Base-by-base conservation (phyloP, 2,329 filamentous ascomycete species). In the Clonostachys chloroleuca region DNA sequence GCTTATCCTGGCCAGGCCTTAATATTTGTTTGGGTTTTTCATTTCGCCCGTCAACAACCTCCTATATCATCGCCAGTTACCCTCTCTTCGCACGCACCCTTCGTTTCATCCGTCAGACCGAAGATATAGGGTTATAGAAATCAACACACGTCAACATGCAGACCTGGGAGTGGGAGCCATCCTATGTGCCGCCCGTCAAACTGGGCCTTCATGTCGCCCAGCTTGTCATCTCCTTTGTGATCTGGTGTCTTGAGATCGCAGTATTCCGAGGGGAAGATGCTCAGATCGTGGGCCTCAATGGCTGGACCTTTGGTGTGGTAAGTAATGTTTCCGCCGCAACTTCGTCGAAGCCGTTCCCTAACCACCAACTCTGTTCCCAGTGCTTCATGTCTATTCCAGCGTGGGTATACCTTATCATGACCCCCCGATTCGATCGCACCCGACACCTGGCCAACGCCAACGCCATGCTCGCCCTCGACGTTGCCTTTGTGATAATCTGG, bases 281-380 rank as follows among this genome's bases (percentile, higher is more conserved):
- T 6, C 61, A 59, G 17, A 72, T 85, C 52, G 75, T 74, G 47
- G 80, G 80, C 34, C 73, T 79, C 52, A 78, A 78, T 61, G 80
- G 75, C 51, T 86, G 82, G 81, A 75, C 79, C 1, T 85, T 86
- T 52, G 81, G 70, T 54, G 72, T 84, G 64, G 82, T 86, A 72
- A 50, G 80, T 66, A 43, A 12, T 30, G 14, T 10, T 39, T 18
- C 36, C 36, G 14, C 36, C 17, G 14, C 17, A 39, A n/a, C 17
- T n/a, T 39, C 17, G 40, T 24, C 13, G n/a, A 42, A 14, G 20
- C 12, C 18, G 18, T 43, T n/a, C 14, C 24, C 24, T 8, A 24
- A 24, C 7, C 42, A 45, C 53, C 56, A 40, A 49, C 39, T 12
- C 18, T 8, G 9, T 33, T 1, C 17, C 6, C 49, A 87, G 83